These are phyloP conservation scores for Helotiales sp. DNA, from an alignment of 2,329 filamentous ascomycete species.

Conservation along the genomic window DNA sequence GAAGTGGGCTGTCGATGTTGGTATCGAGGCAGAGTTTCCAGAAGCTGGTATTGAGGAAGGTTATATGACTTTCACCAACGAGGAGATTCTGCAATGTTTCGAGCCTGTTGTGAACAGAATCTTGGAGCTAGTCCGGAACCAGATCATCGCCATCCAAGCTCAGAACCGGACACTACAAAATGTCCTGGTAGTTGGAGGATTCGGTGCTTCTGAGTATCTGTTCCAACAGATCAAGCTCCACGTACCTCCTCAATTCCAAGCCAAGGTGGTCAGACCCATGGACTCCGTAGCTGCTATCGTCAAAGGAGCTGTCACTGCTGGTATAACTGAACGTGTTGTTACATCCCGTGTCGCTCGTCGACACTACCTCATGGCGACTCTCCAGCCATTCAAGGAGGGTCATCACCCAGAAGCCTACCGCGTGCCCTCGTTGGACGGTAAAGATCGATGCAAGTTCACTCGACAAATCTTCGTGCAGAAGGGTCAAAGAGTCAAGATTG, in stretches of 20 bases:
- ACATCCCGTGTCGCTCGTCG: slow-evolving; percentile 95
- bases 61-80: slow-evolving; percentile 99
- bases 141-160: slow-evolving; percentile 98
- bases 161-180: slow-evolving; percentile 95
- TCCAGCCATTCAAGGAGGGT: slow-evolving; percentile 98
- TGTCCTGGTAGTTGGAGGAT: slow-evolving; percentile 95
- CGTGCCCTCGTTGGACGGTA: slow-evolving; percentile 92
- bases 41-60: slow-evolving; percentile 98
- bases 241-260: slow-evolving; percentile 96
- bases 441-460: slow-evolving; percentile 98
- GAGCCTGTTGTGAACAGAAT: slow-evolving; percentile 98
- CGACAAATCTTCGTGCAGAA: slow-evolving; percentile 98
- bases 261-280: slow-evolving; percentile 97
- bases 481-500: slow-evolving; percentile 98
- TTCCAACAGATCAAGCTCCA: slow-evolving; percentile 99
- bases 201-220: slow-evolving; percentile 96
- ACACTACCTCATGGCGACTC: slow-evolving; percentile 98
- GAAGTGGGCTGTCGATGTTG: slow-evolving; percentile 98
- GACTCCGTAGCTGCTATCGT: slow-evolving; percentile 98
- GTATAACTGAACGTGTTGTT: slow-evolving; percentile 94
- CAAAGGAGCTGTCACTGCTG: slow-evolving; percentile 95
- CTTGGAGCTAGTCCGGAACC: slow-evolving; percentile 91
- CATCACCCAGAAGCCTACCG: slow-evolving; percentile 98
- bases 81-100: slow-evolving; percentile 98
- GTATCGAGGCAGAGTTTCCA: slow-evolving; percentile 96